A percentile compares a stretch with the other conserved stretches of the same genome.
phyloP scores from a whole-genome alignment of 306 rosid genomes.

The Ceratonia siliqua region DNA sequence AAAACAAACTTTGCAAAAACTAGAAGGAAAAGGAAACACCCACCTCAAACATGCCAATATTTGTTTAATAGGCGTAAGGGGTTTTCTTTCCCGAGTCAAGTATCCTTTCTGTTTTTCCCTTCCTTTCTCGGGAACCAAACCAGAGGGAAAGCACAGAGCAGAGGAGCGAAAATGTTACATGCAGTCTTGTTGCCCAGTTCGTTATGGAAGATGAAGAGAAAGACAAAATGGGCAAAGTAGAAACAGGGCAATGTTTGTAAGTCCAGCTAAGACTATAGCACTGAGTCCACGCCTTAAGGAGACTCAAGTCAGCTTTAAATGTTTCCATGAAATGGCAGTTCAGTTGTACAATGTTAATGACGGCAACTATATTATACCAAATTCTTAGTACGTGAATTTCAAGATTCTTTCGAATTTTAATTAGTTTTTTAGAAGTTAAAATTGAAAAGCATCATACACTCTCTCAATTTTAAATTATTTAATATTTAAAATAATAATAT shows the following conservation, averaged over 20 bases:
- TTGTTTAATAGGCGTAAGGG: neutral
- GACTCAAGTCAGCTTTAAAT: neutral
- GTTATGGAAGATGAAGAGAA: neutral
- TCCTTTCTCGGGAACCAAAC: neutral
- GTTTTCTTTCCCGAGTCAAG: neutral
- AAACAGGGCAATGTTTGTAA: neutral
- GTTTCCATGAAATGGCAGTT: too few relatives aligned
- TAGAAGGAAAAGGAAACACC: slow-evolving; percentile 17
- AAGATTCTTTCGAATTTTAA: too few relatives aligned
- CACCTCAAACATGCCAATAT: slow-evolving; percentile 13
- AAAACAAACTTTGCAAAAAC: neutral
- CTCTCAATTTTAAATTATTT: too few relatives aligned
- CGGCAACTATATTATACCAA: too few relatives aligned
- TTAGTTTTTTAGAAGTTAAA: too few relatives aligned
- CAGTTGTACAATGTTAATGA: too few relatives aligned
- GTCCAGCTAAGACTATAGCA: neutral
- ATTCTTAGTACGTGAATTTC: too few relatives aligned
- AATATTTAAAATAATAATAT: too few relatives aligned
- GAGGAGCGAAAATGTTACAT: neutral
- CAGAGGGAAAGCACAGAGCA: neutral
- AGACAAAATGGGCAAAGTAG: neutral
- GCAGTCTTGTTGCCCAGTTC: neutral
- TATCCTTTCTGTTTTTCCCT: neutral
- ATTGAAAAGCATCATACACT: too few relatives aligned
- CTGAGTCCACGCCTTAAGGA: neutral